These are phyloP conservation scores for Aspergillus clavatus DNA, from an alignment of 2,329 filamentous ascomycete species.

Conservation along the genomic window DNA sequence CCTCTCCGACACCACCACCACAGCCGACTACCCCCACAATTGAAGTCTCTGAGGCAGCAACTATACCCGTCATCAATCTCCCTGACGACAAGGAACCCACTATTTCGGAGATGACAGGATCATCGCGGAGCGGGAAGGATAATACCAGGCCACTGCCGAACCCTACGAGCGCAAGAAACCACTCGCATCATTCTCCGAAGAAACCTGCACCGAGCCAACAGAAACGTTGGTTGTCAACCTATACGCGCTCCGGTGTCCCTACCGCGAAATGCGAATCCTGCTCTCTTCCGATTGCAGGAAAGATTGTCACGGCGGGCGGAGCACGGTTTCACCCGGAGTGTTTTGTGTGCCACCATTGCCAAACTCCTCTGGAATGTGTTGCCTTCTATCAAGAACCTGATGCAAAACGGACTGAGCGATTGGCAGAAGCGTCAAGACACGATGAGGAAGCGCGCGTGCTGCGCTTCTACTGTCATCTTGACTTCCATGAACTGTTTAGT, in stretches of 20 bases:
- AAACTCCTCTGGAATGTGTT: conserved; percentile 83
- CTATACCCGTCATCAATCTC: conserved; percentile 48
- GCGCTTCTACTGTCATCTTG: conserved; percentile 95
- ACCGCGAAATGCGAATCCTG: conserved; percentile 82
- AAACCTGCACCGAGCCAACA: conserved; percentile 38
- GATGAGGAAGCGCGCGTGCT: conserved; percentile 60
- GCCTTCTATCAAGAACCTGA: conserved; percentile 94
- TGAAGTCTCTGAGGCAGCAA: conserved; percentile 34
- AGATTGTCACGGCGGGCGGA: conserved; percentile 79
- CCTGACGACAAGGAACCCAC: conserved; percentile 42
- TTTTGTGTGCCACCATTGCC: conserved; percentile 84
- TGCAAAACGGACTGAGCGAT: conserved; percentile 61
- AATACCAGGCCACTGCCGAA: conserved; percentile 12
- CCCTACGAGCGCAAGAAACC: conserved; percentile 11
- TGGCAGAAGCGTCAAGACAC: conserved; percentile 60
- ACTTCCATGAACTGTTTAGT: conserved; percentile 92
- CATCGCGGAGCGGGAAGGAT: conserved; percentile 11
- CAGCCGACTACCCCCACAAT: conserved; percentile 43
- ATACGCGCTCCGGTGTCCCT: conserved; percentile 47
- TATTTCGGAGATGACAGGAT: conserved; percentile 31
- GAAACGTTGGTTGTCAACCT: conserved; percentile 34
- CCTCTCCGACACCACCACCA: conserved; percentile 34
- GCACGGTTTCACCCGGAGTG: conserved; percentile 88
- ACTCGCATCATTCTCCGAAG: conserved; percentile 24
- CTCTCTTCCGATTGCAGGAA: conserved; percentile 76